Conservation (phyloP, 257 asterid genomes). For the Salvia hispanica region DNA sequence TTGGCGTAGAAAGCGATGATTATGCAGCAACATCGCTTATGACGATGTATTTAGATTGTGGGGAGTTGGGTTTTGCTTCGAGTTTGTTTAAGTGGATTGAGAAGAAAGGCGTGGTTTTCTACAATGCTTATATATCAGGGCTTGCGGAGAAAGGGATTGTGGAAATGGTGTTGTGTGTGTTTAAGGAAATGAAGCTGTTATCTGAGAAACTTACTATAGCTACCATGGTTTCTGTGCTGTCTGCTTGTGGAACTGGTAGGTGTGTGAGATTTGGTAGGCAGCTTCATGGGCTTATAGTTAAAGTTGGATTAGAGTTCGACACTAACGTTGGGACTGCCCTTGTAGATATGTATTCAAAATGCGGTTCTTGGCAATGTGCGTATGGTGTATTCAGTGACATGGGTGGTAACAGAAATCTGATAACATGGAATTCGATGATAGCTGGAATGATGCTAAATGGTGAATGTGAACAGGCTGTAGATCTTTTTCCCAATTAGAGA, state of each 20-base stretch:
- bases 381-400: slow-evolving; percentile 56
- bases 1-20: slow-evolving; percentile 62
- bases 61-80: slow-evolving; percentile 50
- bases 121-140: slow-evolving; percentile 77
- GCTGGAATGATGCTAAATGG: slow-evolving; percentile 74
- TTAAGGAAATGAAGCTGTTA: slow-evolving; percentile 65
- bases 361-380: slow-evolving; percentile 70
- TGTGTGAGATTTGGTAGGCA: slow-evolving; percentile 63
- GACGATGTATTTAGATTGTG: slow-evolving; percentile 67
- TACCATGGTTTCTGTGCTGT: slow-evolving; percentile 59
- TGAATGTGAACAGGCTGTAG: slow-evolving; percentile 53
- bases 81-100: slow-evolving; percentile 55
- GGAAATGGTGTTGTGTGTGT: slow-evolving; percentile 46
- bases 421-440: slow-evolving; percentile 88
- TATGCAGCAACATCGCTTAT: slow-evolving; percentile 66
- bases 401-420: slow-evolving; percentile 51
- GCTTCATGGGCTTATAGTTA: slow-evolving; percentile 60
- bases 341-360: slow-evolving; percentile 82
- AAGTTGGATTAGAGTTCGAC: slow-evolving; percentile 41
- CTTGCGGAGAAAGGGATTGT: slow-evolving; percentile 58
- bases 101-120: slow-evolving; percentile 60
- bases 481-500: slow-evolving; percentile 52
- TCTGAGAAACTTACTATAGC: slow-evolving; percentile 51
- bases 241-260: slow-evolving; percentile 68
- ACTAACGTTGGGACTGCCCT: slow-evolving; percentile 70